phyloP scores from a whole-genome alignment of 2,329 filamentous ascomycete genomes.

The Colletotrichum sp. region DNA sequence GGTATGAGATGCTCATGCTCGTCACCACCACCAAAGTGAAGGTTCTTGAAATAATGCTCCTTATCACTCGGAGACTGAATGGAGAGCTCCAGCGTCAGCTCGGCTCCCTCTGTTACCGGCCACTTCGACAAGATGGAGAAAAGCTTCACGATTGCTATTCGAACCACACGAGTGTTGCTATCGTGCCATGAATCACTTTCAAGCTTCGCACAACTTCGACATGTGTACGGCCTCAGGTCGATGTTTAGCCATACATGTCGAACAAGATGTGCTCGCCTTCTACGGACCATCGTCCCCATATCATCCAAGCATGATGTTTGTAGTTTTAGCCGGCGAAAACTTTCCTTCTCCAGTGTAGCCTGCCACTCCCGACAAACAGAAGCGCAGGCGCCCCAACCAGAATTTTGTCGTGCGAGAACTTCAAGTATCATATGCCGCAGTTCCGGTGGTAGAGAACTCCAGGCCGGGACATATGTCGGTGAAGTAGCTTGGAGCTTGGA shows the following conservation, averaged over 20 bases:
- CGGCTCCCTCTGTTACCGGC: constrained; percentile 15
- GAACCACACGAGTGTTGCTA: constrained; percentile 19
- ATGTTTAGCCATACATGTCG: constrained; percentile 34
- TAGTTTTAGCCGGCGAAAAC: constrained; percentile 32
- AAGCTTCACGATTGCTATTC: constrained; percentile 28
- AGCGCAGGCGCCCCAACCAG: constrained; percentile 35
- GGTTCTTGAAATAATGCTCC: constrained; percentile 37
- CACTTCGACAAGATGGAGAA: constrained; percentile 35
- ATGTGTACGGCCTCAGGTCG: constrained; percentile 31
- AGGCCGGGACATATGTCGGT: background rate
- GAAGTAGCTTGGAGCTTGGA: background rate
- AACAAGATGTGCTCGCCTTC: constrained; percentile 25
- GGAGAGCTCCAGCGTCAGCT: constrained; percentile 37
- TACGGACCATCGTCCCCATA: constrained; percentile 24
- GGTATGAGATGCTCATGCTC: constrained; percentile 20
- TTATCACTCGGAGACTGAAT: constrained; percentile 37
- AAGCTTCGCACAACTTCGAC: constrained; percentile 18
- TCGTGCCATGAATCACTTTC: background rate
- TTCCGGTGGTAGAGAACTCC: background rate
- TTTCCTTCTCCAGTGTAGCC: constrained; percentile 30
- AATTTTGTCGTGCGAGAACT: background rate
- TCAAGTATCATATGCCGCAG: background rate
- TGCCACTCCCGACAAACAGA: constrained; percentile 42
- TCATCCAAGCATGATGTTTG: constrained; percentile 27
- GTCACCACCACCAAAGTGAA: constrained; percentile 23